Base-by-base conservation (phyloP, 257 asterid species). In the Misopates orontium region DNA sequence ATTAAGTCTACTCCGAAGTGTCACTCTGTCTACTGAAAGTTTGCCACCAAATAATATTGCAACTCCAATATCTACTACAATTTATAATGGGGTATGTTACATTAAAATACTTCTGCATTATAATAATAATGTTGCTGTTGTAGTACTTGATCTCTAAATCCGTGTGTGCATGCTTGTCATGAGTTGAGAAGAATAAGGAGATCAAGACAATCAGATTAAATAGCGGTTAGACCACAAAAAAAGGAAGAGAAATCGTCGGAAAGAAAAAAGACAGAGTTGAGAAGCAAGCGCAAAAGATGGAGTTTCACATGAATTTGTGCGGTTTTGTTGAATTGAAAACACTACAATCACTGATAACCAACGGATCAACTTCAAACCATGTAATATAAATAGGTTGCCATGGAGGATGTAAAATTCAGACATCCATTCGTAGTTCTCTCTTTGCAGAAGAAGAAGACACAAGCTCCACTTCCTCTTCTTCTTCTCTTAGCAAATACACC, bases 371-470 rank as follows among this genome's bases (percentile, higher is more conserved):
- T 17, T 7, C 8, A 7, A 53, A 13, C 51, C 51, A n/a, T 5
- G 7, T 0, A 1, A 53, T 53, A 53, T 53, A 20, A 21, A 53
- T 8, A 53, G 32, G 31, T 10, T 6, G 3, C 8, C 8, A 20
- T 2, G 6, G 21, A 22, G 28, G 5, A 8, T 9, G 7, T 6
- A 11, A 19, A 14, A 24, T 21, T 8, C 40, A 61, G 18, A 22
- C 56, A 14, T 41, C 47, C 64, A 9, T 36, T 66, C 39, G 16
- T 14, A 23, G 44, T 28, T 28, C 71, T 53, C 44, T 54, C 71
- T 55, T 56, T 63, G 64, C 23, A 12, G 71, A 67, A 32, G 79
- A 64, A 64, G 79, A 69, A 69, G 75, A 19, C 22, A 57, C 16
- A 49, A 45, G 18, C 14, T 17, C 47, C 41, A 41, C 18, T 55